A percentile compares a stretch with the other conserved stretches of the same genome.
These are phyloP conservation scores for Ustilago cynodontis DNA, from an alignment of 1,284 basidiomycete species.

Conservation along the genomic window DNA sequence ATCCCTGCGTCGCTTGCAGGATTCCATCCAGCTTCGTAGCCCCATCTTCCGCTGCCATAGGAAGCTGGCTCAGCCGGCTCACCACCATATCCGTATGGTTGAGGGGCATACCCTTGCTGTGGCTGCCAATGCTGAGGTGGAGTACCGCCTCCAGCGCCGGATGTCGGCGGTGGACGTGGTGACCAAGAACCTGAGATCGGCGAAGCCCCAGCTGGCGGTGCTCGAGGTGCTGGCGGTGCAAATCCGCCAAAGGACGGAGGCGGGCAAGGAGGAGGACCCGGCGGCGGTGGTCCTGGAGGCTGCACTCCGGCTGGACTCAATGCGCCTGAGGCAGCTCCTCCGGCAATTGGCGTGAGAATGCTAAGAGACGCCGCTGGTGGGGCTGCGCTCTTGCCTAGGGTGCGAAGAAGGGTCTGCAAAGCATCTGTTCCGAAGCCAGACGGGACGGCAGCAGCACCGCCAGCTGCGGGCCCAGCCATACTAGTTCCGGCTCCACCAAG, in stretches of 20 bases:
- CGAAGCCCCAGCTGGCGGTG: background rate
- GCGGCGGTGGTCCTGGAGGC: constrained; percentile 24
- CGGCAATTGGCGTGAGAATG: background rate
- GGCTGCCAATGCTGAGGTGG: constrained; percentile 19
- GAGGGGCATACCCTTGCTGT: constrained; percentile 10
- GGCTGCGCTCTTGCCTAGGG: constrained; percentile 34
- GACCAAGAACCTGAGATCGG: constrained; percentile 28
- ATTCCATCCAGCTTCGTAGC: constrained; percentile 11
- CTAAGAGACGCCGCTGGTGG: constrained; percentile 7
- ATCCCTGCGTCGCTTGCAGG: background rate
- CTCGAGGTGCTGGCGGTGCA: background rate
- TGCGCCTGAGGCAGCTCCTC: constrained; percentile 7
- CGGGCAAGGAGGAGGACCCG: constrained; percentile 36
- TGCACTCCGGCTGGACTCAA: constrained; percentile 13
- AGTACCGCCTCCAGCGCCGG: background rate
- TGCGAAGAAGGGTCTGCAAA: constrained; percentile 41
- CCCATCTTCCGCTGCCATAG: constrained; percentile 13
- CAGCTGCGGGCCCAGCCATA: background rate
- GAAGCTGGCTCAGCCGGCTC: constrained; percentile 3
- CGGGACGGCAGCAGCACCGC: constrained; percentile 1
- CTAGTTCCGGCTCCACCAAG: background rate
- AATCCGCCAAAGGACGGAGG: constrained; percentile 19
- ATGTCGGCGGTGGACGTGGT: constrained; percentile 13
- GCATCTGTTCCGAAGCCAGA: constrained; percentile 34
- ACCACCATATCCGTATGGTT: constrained; percentile 8